These are phyloP conservation scores for Cercophora sp. DNA, from an alignment of 495 filamentous ascomycete species.

Conservation along the genomic window DNA sequence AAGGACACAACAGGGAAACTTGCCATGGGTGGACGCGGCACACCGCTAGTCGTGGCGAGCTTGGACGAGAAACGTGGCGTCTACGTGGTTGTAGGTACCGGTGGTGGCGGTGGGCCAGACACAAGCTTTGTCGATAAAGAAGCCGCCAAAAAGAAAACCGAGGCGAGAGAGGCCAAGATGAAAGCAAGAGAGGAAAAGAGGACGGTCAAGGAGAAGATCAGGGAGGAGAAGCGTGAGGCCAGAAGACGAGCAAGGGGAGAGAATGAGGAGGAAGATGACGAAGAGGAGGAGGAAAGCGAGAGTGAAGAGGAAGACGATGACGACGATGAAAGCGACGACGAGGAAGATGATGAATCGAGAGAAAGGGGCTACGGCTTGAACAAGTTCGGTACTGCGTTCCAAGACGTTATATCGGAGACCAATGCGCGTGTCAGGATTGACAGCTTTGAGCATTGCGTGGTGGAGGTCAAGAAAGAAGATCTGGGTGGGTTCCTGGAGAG, in stretches of 20 bases:
- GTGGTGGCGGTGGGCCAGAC: conserved; percentile 70
- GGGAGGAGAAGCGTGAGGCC: conserved; percentile 54
- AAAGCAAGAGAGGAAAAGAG: conserved; percentile 57
- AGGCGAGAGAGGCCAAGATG: conserved; percentile 54
- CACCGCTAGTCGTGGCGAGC: conserved; percentile 83
- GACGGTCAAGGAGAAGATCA: conserved; percentile 57
- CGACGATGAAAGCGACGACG: conserved; percentile 52
- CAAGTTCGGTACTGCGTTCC: conserved; percentile 90
- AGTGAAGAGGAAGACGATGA: conserved; percentile 15
- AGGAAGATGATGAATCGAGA: conserved; percentile 52
- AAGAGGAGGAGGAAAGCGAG: conserved; percentile 20
- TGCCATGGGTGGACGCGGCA: conserved; percentile 64
- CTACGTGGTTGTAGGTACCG: conserved; percentile 85
- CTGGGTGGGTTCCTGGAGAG: conserved; percentile 86
- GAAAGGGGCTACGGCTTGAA: conserved; percentile 70
- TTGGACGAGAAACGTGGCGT: conserved; percentile 84
- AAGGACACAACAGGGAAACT: conserved; percentile 65
- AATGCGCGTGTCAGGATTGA: conserved; percentile 87
- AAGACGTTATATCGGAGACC: conserved; percentile 90
- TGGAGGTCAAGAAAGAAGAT: conserved; percentile 95
- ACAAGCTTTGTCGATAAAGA: conserved; percentile 57
- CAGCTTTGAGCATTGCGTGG: conserved; percentile 94
- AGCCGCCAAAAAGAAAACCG: conserved; percentile 57
- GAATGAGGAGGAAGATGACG: conserved; percentile 35
- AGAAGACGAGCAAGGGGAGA: conserved; percentile 42